Percentiles rank a stretch among this genome's conserved stretches.
Conservation (phyloP, 257 asterid species). For the Forsythia viridissima region DNA sequence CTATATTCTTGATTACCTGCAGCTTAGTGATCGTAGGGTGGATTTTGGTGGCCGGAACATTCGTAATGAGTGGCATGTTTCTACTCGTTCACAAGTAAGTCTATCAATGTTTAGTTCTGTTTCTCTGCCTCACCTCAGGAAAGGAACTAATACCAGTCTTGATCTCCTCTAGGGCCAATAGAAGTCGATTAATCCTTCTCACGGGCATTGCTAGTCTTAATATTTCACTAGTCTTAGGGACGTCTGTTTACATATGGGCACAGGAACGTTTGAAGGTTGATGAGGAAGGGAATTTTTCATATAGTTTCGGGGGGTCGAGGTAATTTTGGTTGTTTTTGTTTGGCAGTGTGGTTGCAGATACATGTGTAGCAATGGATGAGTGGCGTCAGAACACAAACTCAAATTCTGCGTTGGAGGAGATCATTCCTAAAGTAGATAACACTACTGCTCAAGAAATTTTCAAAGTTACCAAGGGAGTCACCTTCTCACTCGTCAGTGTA, state of each 20-base stretch:
- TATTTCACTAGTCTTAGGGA: background rate
- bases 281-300: background rate
- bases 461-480: conserved; percentile 29
- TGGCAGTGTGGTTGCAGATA: conserved; percentile 37
- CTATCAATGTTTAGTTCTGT: background rate
- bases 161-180: background rate
- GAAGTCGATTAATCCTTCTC: background rate
- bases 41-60: conserved; percentile 41
- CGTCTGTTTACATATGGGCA: background rate
- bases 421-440: conserved; percentile 37
- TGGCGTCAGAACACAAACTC: conserved; percentile 46
- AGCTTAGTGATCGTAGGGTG: conserved; percentile 43
- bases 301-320: background rate
- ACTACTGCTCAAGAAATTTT: conserved; percentile 29
- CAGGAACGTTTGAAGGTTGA: background rate
- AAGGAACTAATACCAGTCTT: background rate
- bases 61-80: conserved; percentile 34
- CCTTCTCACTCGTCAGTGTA: conserved; percentile 22
- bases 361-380: conserved; percentile 41
- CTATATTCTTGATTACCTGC: conserved; percentile 1
- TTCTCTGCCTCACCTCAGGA: background rate
- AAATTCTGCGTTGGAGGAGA: conserved; percentile 33
- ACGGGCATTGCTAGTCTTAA: background rate
- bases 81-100: conserved; percentile 44
- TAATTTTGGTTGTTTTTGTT: background rate